Evolutionary conservation across 2,329 filamentous ascomycete species (phyloP).

Genomic region (Fusarium circinatum): DNA sequence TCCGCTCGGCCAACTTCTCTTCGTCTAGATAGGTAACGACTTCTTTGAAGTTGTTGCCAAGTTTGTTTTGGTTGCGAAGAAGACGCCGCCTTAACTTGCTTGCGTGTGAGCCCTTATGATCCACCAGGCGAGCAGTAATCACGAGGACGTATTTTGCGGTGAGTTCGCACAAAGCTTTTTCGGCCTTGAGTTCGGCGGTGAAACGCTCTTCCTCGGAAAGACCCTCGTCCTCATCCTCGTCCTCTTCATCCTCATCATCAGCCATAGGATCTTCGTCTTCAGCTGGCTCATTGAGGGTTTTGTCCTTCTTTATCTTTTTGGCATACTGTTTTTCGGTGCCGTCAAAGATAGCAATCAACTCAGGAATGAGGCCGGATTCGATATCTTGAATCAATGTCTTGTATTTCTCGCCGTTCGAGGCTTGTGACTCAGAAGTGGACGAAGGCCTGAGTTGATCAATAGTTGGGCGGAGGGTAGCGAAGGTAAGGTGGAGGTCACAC

Average conservation of each 20-base stretch:
- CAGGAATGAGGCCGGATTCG: slow-evolving; percentile 68
- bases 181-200: slow-evolving; percentile 76
- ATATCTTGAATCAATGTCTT: slow-evolving; percentile 73
- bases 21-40: slow-evolving; percentile 84
- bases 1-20: slow-evolving; percentile 61
- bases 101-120: slow-evolving; percentile 67
- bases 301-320: slow-evolving; percentile 69
- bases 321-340: slow-evolving; percentile 81
- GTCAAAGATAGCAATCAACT: slow-evolving; percentile 81
- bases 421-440: slow-evolving; percentile 37
- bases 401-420: slow-evolving; percentile 46
- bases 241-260: slow-evolving; percentile 64
- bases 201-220: slow-evolving; percentile 68
- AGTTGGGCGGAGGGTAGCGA: slow-evolving; percentile 74
- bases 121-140: slow-evolving; percentile 79
- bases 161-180: slow-evolving; percentile 87
- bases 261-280: slow-evolving; percentile 80
- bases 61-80: slow-evolving; percentile 78
- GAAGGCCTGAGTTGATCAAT: slow-evolving; percentile 54
- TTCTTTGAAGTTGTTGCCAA: slow-evolving; percentile 88
- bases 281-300: slow-evolving; percentile 68
- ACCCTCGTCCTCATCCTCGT: slow-evolving; percentile 66
- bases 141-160: slow-evolving; percentile 86
- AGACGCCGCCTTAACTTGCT: slow-evolving; percentile 77
- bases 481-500: slow-evolving; percentile 84